Conservation (phyloP, 140 eudicot species). For the Bidens hawaiensis region DNA sequence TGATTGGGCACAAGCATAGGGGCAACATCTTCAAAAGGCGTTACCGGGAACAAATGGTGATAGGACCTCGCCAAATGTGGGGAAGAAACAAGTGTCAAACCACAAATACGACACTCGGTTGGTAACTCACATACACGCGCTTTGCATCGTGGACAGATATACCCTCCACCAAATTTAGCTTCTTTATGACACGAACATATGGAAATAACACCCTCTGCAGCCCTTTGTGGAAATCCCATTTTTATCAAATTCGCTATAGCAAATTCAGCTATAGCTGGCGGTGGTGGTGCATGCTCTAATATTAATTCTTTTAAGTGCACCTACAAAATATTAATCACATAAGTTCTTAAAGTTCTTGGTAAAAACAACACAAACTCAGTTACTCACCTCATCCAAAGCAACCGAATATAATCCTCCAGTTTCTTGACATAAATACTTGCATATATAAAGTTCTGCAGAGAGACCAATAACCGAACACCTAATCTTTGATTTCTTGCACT, state of each 20-base stretch:
- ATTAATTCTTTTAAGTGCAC: slow-evolving; percentile 74
- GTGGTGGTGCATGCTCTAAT: slow-evolving; percentile 98
- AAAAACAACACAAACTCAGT: neutral
- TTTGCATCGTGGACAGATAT: slow-evolving; percentile 98
- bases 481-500: slow-evolving; percentile 76
- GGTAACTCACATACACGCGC: slow-evolving; percentile 96
- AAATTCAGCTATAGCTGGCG: slow-evolving; percentile 98
- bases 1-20: slow-evolving; percentile 37
- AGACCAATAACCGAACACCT: slow-evolving; percentile 94
- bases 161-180: slow-evolving; percentile 93
- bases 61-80: slow-evolving; percentile 96
- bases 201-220: slow-evolving; percentile 89
- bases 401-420: slow-evolving; percentile 91
- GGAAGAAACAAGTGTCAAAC: slow-evolving; percentile 94
- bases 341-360: too few relatives aligned
- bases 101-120: slow-evolving; percentile 91
- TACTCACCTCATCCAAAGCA: slow-evolving; percentile 93
- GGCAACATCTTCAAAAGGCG: slow-evolving; percentile 80
- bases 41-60: slow-evolving; percentile 92
- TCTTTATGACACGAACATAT: slow-evolving; percentile 97
- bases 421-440: slow-evolving; percentile 89
- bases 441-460: slow-evolving; percentile 88
- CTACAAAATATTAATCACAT: slow-evolving; percentile 35
- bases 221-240: slow-evolving; percentile 98
- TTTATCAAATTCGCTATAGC: slow-evolving; percentile 84